Evolutionary conservation across 805 yeast genomes (phyloP).

Genomic region (Diddensiella caesifluorescens): DNA sequence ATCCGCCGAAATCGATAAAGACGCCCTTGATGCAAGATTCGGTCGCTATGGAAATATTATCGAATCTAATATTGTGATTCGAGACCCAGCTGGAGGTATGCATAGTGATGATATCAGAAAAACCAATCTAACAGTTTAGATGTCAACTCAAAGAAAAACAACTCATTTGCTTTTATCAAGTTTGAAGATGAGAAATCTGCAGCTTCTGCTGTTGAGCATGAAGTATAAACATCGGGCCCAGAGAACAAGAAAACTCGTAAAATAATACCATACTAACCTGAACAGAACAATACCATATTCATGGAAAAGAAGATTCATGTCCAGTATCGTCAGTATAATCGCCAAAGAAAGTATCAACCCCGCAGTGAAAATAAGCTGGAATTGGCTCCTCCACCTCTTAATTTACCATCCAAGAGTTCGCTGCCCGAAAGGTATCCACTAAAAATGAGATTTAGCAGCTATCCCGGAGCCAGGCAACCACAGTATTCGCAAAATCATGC

Average conservation of each 20-base stretch:
- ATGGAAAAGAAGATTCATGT: constrained; percentile 75
- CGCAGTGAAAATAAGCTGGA: constrained; percentile 38
- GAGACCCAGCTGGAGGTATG: constrained; percentile 15
- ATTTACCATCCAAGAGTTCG: constrained; percentile 3
- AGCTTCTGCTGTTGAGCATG: constrained; percentile 65
- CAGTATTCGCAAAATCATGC: no score
- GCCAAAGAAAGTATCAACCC: constrained; percentile 16
- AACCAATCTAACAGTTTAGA: no score
- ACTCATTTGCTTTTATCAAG: constrained; percentile 65
- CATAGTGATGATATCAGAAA: neutral
- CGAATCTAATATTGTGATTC: constrained; percentile 40
- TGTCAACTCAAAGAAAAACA: constrained; percentile 1
- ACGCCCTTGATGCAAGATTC: constrained; percentile 54
- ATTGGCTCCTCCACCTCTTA: constrained; percentile 78
- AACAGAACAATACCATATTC: constrained; percentile 63
- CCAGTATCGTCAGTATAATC: constrained; percentile 65
- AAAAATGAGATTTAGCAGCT: no score
- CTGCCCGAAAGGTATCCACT: no score
- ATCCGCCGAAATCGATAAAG: constrained; percentile 48
- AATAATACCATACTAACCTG: neutral
- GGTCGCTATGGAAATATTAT: constrained; percentile 58
- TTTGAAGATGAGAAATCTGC: constrained; percentile 65
- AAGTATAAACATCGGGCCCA: constrained; percentile 7
- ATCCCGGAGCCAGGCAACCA: no score
- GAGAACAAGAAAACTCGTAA: neutral